These are phyloP conservation scores for Parathielavia appendiculata DNA, from an alignment of 495 filamentous ascomycete genomes.

Conservation along the genomic window DNA sequence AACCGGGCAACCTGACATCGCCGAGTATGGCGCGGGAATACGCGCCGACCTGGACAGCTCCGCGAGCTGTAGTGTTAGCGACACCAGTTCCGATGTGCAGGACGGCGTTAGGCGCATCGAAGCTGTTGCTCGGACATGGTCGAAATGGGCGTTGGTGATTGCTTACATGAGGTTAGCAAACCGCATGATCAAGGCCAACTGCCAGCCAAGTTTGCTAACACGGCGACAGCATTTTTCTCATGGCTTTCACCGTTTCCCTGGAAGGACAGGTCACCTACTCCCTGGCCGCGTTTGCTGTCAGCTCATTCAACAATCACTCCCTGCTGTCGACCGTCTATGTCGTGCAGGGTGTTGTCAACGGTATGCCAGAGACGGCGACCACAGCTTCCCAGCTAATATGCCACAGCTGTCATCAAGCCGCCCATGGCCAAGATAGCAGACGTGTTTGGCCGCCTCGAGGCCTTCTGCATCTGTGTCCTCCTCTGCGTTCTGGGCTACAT, in stretches of 20 bases:
- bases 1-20: not conserved
- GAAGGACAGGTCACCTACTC: slow-evolving; percentile 44
- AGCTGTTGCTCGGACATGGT: slow-evolving; percentile 46
- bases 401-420: slow-evolving; percentile 39
- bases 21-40: slow-evolving; percentile 5
- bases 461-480: slow-evolving; percentile 33
- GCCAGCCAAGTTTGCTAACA: not conserved
- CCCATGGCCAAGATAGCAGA: slow-evolving; percentile 43
- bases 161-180: slow-evolving; percentile 40
- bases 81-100: slow-evolving; percentile 23
- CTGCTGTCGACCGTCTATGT: slow-evolving; percentile 54
- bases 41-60: not conserved
- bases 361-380: slow-evolving; percentile 15
- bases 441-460: slow-evolving; percentile 41
- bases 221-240: slow-evolving; percentile 32
- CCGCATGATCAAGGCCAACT: not conserved
- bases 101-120: slow-evolving; percentile 45
- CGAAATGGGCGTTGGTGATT: slow-evolving; percentile 39
- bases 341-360: slow-evolving; percentile 49
- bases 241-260: slow-evolving; percentile 45
- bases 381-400: not conserved
- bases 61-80: not conserved
- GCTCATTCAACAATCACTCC: slow-evolving; percentile 54
- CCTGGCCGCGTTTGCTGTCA: slow-evolving; percentile 45
- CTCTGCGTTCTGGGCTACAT: slow-evolving; percentile 39